Base-by-base conservation (phyloP, 148 eudicot genomes). In the Chenopodium berlandieri region DNA sequence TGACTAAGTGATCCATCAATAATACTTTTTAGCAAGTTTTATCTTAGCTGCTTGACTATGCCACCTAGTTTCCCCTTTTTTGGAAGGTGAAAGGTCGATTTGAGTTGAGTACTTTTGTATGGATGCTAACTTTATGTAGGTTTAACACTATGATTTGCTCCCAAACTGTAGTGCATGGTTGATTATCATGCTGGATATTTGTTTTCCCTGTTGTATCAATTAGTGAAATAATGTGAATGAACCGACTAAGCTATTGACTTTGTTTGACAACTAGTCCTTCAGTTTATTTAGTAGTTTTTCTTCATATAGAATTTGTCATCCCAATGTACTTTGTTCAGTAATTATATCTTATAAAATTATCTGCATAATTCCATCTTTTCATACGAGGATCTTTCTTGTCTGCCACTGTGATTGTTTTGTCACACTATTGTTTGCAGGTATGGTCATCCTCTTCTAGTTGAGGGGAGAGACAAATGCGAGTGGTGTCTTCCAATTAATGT, bases 401-500 rank as follows among this genome's bases (percentile, higher is more conserved):
- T 62, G 14, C 34, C 31, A 9, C 47, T 56, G 46, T 23, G 22
- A 14, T 74, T 62, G 30, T 17, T 48, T 25, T 56, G 37, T 81
- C 56, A 74, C 74, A 16, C n/a, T 69, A 46, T 58, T 73, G 20
- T 34, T 64, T 34, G 52, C 84, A 96, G 99, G 90, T 91, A 81
- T 56, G 95, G 90, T 83, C 99, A 96, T 92, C 98, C 99, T 66
- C 99, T 96, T 87, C 74, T 96, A 75, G 84, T 92, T 31, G 98
- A 96, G 71, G 95, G 94, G 75, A 90, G 99, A 84, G 98, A 96
- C 86, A 96, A 90, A 83, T 94, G 99, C 46, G 98, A 96, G 84
- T 96, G 99, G 99, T 84, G 87, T 80, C 93, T 96, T 87, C 99
- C 99, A 25, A 90, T 96, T 71, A 94, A 89, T 48, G 97, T 96